Evolutionary conservation across 345 rosid genomes (phyloP).

Genomic region (Streptanthus diversifolius): DNA sequence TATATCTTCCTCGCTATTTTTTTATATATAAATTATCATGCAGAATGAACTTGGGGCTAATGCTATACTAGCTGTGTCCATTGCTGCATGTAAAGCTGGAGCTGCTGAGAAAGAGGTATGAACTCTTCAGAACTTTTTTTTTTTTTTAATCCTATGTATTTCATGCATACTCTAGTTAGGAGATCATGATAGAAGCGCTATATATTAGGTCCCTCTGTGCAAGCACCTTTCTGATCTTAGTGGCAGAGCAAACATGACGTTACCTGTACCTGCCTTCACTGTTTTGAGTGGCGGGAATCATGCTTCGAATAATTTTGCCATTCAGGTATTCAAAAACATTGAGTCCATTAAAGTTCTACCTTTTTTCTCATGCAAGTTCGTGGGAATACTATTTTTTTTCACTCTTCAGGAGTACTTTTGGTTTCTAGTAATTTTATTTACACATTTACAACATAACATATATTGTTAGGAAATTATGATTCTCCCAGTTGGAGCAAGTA

Average conservation of each 20-base stretch:
- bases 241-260: constrained; percentile 55
- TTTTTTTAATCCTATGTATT: not conserved
- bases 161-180: constrained; percentile 9
- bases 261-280: constrained; percentile 96
- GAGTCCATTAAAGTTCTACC: not conserved
- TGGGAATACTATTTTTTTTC: not conserved
- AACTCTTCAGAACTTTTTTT: not conserved
- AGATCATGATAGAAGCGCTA: constrained; percentile 15
- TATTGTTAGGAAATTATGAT: constrained; percentile 78
- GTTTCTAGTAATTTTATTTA: not conserved
- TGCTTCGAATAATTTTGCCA: constrained; percentile 71
- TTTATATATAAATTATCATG: constrained; percentile 11
- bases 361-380: constrained; percentile 1
- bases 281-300: constrained; percentile 91
- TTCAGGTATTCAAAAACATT: constrained; percentile 54
- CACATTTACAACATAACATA: not conserved
- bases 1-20: not conserved
- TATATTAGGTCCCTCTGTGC: constrained; percentile 77
- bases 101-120: constrained; percentile 95
- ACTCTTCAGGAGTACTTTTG: not conserved
- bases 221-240: constrained; percentile 86
- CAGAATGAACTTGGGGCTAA: constrained; percentile 93
- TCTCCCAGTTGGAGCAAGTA: constrained; percentile 83
- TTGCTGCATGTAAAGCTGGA: constrained; percentile 99
- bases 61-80: constrained; percentile 89